A percentile compares a stretch with the other conserved stretches of the same genome.
These are phyloP conservation scores for Rhododendron molle DNA, from an alignment of 148 eudicot species.

Conservation along the genomic window DNA sequence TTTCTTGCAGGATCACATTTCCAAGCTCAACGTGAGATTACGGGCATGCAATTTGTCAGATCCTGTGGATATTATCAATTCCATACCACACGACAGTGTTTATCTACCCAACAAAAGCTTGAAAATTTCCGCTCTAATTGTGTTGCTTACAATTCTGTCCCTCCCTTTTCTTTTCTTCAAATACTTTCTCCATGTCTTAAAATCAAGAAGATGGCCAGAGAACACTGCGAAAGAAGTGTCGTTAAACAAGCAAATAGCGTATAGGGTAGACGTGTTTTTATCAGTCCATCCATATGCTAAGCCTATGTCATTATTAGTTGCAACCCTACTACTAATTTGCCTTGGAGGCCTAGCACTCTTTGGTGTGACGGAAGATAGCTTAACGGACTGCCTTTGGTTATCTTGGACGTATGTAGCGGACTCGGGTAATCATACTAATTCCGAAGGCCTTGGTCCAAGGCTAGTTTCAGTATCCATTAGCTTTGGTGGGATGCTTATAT, in stretches of 20 bases:
- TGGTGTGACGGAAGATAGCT: slow-evolving; percentile 52
- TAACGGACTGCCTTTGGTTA: slow-evolving; percentile 49
- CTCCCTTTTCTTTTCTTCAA: slow-evolving; percentile 43
- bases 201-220: slow-evolving; percentile 31
- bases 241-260: slow-evolving; percentile 48
- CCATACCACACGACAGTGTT: slow-evolving; percentile 10
- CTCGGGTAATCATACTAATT: slow-evolving; percentile 47
- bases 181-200: slow-evolving; percentile 40
- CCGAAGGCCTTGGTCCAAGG: slow-evolving; percentile 49
- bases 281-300: slow-evolving; percentile 56
- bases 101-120: slow-evolving; percentile 21
- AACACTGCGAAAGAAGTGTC: slow-evolving; percentile 33
- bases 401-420: slow-evolving; percentile 58
- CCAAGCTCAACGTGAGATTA: slow-evolving; percentile 28
- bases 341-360: slow-evolving; percentile 59
- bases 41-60: slow-evolving; percentile 30
- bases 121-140: slow-evolving; percentile 30
- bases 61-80: slow-evolving; percentile 13
- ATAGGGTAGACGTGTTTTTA: slow-evolving; percentile 41
- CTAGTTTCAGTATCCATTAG: slow-evolving; percentile 49
- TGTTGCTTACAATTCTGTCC: slow-evolving; percentile 32
- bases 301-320: slow-evolving; percentile 51
- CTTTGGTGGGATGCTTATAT: slow-evolving; percentile 61
- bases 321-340: slow-evolving; percentile 43
- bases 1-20: slow-evolving; percentile 33